phyloP scores from a whole-genome alignment of 495 filamentous ascomycete genomes.

The Podospora conica region DNA sequence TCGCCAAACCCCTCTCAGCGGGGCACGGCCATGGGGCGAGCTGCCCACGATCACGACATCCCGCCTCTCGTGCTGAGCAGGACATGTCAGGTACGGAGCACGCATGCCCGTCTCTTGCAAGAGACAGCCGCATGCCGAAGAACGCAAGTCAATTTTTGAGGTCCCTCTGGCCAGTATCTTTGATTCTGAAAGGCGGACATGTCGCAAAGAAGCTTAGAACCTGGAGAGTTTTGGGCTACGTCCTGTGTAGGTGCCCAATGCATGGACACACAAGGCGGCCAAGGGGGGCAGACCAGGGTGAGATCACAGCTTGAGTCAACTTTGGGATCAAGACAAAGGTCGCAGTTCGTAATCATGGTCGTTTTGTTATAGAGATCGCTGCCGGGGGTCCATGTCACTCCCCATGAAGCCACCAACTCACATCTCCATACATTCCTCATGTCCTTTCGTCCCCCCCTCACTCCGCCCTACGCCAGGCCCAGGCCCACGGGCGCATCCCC shows the following conservation, averaged over 20 bases:
- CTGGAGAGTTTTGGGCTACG: background rate
- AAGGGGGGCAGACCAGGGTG: background rate
- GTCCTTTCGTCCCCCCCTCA: background rate
- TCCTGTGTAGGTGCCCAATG: constrained; percentile 1
- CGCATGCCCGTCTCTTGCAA: background rate
- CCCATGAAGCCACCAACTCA: background rate
- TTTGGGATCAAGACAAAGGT: background rate
- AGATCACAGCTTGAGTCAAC: background rate
- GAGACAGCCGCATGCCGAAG: background rate
- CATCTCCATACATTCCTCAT: background rate
- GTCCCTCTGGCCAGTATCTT: background rate
- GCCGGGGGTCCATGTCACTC: background rate
- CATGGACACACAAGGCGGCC: background rate
- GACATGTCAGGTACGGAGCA: background rate
- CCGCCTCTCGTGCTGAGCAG: background rate
- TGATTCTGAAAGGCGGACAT: background rate
- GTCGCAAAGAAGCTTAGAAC: background rate
- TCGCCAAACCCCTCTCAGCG: background rate
- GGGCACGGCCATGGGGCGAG: background rate
- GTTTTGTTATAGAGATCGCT: background rate
- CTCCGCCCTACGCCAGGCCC: constrained; percentile 29
- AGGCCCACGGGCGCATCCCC: constrained; percentile 34
- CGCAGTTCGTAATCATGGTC: background rate
- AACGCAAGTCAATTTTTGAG: background rate
- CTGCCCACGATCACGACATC: background rate